Evolutionary conservation across 2,329 filamentous ascomycete genomes (phyloP).

Genomic region (Calcarisporium arbuscula): DNA sequence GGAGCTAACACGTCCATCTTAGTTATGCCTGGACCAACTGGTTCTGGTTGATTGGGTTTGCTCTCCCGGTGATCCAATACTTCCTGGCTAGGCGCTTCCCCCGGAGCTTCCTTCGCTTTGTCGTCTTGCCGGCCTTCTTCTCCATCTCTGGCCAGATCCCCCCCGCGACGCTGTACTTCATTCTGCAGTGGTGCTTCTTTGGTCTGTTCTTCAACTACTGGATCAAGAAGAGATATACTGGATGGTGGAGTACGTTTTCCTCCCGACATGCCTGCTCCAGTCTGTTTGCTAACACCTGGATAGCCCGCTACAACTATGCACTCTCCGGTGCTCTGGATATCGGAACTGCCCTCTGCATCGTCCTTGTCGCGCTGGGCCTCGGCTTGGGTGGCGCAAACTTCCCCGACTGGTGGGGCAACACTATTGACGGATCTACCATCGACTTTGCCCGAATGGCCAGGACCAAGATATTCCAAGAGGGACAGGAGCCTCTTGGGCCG

Average conservation of each 20-base stretch:
- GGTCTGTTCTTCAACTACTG: conserved; percentile 48
- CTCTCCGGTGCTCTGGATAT: conserved; percentile 50
- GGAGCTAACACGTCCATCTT: no score
- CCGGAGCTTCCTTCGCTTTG: conserved; percentile 35
- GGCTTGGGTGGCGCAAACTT: conserved; percentile 6
- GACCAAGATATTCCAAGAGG: conserved; percentile 18
- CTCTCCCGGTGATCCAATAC: conserved; percentile 41
- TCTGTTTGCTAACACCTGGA: background rate
- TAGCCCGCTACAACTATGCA: conserved; percentile 46
- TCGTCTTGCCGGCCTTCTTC: conserved; percentile 47
- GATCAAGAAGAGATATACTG: conserved; percentile 39
- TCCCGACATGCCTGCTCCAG: background rate
- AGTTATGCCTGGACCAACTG: conserved; percentile 41
- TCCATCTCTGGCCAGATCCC: conserved; percentile 41
- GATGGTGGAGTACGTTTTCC: conserved; percentile 44
- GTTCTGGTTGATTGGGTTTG: conserved; percentile 46
- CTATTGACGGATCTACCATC: conserved; percentile 24
- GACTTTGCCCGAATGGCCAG: conserved; percentile 18
- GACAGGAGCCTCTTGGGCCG: conserved; percentile 21
- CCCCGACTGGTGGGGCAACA: conserved; percentile 45
- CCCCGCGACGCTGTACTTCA: conserved; percentile 47
- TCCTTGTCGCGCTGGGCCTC: conserved; percentile 42
- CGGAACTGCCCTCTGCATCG: conserved; percentile 47
- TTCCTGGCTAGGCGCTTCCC: conserved; percentile 38
- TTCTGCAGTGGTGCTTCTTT: conserved; percentile 47